Percentiles rank a stretch among this genome's conserved stretches.
Conservation (phyloP, 257 asterid genomes). For the Lantana camara region DNA sequence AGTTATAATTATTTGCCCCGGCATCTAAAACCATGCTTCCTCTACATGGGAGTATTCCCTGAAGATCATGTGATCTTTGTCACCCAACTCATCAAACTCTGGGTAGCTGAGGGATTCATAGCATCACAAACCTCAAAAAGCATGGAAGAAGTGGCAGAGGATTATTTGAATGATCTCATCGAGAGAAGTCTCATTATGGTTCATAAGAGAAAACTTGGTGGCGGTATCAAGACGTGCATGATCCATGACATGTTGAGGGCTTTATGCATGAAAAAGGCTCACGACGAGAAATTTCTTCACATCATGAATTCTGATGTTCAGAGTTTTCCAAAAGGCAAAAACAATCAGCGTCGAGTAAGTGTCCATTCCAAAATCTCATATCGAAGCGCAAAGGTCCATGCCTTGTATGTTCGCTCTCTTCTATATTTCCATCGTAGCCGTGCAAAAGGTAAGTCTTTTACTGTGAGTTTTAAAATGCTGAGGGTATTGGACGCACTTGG, state of each 20-base stretch:
- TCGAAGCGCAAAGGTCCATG: neutral
- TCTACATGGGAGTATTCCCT: too few species aligned
- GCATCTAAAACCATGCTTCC: too few species aligned
- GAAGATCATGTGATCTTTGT: too few species aligned
- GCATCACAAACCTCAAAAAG: too few species aligned
- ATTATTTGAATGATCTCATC: too few species aligned
- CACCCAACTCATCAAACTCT: neutral
- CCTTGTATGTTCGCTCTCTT: neutral
- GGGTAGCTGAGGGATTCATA: constrained; percentile 1
- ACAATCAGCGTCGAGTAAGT: too few species aligned
- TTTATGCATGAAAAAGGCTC: neutral
- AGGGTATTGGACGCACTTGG: neutral
- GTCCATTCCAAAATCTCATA: neutral
- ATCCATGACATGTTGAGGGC: neutral
- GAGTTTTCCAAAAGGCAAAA: too few species aligned
- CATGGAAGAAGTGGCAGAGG: too few species aligned
- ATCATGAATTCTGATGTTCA: too few species aligned
- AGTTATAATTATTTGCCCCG: too few species aligned
- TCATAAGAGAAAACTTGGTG: neutral
- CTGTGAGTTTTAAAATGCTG: neutral
- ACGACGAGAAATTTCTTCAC: too few species aligned
- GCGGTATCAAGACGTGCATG: neutral
- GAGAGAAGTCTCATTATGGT: neutral
- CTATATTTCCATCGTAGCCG: neutral
- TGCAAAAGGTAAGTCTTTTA: neutral